These are phyloP conservation scores for Telopea speciosissima DNA, from an alignment of 177 flowering plant species.

Conservation along the genomic window DNA sequence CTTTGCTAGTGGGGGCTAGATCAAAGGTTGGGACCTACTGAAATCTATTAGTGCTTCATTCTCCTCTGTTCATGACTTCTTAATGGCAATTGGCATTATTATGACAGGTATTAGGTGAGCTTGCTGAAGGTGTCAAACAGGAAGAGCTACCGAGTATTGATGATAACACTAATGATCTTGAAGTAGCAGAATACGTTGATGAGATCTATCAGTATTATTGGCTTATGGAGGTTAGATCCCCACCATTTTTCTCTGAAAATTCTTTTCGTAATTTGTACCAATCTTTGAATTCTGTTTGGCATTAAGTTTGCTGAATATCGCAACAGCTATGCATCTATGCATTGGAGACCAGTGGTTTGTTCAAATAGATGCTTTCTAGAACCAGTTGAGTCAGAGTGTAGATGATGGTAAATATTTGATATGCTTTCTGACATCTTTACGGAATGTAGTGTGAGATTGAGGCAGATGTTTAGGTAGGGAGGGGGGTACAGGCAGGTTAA, in stretches of 20 bases:
- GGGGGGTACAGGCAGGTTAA: too few relatives aligned
- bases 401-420: background rate
- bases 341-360: background rate
- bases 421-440: background rate
- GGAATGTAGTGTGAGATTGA: background rate
- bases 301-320: background rate
- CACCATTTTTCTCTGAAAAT: background rate
- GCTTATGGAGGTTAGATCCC: conserved; percentile 62
- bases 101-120: conserved; percentile 37
- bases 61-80: background rate
- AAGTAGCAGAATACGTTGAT: conserved; percentile 84
- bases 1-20: conserved; percentile 47
- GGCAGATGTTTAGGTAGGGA: too few relatives aligned
- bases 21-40: conserved; percentile 45
- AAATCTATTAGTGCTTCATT: background rate
- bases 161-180: conserved; percentile 62
- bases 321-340: background rate
- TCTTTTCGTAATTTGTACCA: background rate
- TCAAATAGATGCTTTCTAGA: background rate
- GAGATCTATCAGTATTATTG: conserved; percentile 85
- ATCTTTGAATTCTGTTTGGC: background rate
- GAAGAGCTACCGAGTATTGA: conserved; percentile 60
- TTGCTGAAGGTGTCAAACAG: conserved; percentile 22
- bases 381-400: background rate
- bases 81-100: conserved; percentile 3